Conservation (phyloP, 805 yeast genomes). For the Lipomyces orientalis region DNA sequence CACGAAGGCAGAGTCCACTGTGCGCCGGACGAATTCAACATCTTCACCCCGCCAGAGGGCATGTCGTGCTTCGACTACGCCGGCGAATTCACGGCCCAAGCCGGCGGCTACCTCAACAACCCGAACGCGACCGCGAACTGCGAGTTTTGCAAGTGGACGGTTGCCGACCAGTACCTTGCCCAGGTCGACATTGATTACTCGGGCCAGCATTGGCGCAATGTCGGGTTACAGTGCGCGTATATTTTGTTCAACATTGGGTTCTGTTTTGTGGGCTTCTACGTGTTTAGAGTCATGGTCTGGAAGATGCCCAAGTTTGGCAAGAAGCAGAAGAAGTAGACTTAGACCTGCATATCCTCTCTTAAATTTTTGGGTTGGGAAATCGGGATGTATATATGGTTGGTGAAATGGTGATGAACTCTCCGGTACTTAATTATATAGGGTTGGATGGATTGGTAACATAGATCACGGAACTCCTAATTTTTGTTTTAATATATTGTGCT, state of each 20-base stretch:
- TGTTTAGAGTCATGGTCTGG: slow-evolving; percentile 26
- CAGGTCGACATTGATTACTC: slow-evolving; percentile 48
- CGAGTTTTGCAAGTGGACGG: slow-evolving; percentile 32
- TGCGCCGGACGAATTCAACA: slow-evolving; percentile 54
- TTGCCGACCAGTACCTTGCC: slow-evolving; percentile 39
- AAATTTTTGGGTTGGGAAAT: background rate
- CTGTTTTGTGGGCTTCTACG: slow-evolving; percentile 25
- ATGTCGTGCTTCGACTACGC: slow-evolving; percentile 67
- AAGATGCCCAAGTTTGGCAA: slow-evolving; percentile 21
- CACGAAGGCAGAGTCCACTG: slow-evolving; percentile 62
- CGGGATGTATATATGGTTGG: background rate
- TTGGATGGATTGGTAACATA: too few relatives aligned
- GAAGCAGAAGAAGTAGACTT: slow-evolving; percentile 7
- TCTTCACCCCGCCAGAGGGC: slow-evolving; percentile 62
- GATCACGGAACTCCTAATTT: too few relatives aligned
- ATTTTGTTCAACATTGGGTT: slow-evolving; percentile 49
- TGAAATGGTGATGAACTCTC: too few relatives aligned
- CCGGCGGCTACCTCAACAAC: slow-evolving; percentile 41
- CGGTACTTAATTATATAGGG: too few relatives aligned
- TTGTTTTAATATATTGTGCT: too few relatives aligned
- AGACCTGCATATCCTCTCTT: too few relatives aligned
- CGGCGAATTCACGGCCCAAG: slow-evolving; percentile 49
- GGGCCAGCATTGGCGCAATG: slow-evolving; percentile 67
- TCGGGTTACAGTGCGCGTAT: slow-evolving; percentile 60
- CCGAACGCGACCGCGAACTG: slow-evolving; percentile 41